Conservation (phyloP, 2,329 filamentous ascomycete species). For the Aspergillus fructus region DNA sequence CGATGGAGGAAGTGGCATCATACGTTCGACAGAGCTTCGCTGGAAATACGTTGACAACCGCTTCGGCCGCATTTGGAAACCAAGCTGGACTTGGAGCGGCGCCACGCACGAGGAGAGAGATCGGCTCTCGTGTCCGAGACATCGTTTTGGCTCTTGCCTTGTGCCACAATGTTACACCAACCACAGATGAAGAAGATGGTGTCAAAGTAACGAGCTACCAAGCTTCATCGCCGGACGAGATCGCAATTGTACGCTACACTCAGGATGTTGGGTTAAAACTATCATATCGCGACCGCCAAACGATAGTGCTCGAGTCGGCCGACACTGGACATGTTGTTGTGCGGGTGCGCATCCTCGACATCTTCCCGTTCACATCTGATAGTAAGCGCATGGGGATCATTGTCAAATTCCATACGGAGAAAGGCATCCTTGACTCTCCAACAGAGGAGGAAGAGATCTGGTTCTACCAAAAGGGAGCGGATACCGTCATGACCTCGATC, state of each 20-base stretch:
- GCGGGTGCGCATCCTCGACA: slow-evolving; percentile 81
- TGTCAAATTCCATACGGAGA: slow-evolving; percentile 73
- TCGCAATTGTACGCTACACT: slow-evolving; percentile 95
- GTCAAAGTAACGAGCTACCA: slow-evolving; percentile 81
- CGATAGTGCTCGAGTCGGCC: slow-evolving; percentile 77
- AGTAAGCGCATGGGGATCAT: slow-evolving; percentile 98
- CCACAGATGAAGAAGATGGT: slow-evolving; percentile 78
- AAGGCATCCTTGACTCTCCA: slow-evolving; percentile 49
- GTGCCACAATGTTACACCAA: slow-evolving; percentile 96
- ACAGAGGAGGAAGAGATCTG: slow-evolving; percentile 76
- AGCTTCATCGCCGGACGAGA: slow-evolving; percentile 95
- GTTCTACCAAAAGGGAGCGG: slow-evolving; percentile 98
- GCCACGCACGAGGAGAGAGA: slow-evolving; percentile 86
- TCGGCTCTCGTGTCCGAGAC: slow-evolving; percentile 88
- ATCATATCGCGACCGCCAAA: slow-evolving; percentile 79
- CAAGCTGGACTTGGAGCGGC: slow-evolving; percentile 58
- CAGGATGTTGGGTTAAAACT: slow-evolving; percentile 87
- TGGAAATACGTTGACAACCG: slow-evolving; percentile 62
- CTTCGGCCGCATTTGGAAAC: slow-evolving; percentile 68
- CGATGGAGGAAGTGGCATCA: slow-evolving; percentile 92
- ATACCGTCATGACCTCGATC: slow-evolving; percentile 96
- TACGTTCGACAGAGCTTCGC: slow-evolving; percentile 86
- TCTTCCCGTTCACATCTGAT: slow-evolving; percentile 97
- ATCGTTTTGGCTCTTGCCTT: slow-evolving; percentile 88
- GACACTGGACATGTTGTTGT: slow-evolving; percentile 74